A percentile compares a stretch with the other conserved stretches of the same genome.
These are phyloP conservation scores for Gaultheria prostrata DNA, from an alignment of 148 eudicot species.

Conservation along the genomic window DNA sequence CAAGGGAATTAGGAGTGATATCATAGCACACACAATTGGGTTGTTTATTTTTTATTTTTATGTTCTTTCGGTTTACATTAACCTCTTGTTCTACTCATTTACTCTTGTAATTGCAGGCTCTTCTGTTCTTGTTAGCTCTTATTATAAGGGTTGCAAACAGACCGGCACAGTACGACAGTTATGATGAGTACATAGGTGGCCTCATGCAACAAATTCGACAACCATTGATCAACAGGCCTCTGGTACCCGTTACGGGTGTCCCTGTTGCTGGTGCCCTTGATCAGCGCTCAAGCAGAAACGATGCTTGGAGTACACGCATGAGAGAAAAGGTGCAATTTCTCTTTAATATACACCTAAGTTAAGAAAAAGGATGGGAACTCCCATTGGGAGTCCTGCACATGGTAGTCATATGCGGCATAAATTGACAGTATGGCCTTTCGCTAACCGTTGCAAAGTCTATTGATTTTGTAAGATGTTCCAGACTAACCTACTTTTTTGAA, in stretches of 20 bases:
- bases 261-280: conserved; percentile 77
- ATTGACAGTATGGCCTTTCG: not conserved
- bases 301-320: conserved; percentile 99
- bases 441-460: not conserved
- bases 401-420: not conserved
- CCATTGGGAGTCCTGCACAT: not conserved
- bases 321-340: conserved; percentile 68
- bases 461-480: not conserved
- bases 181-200: conserved; percentile 74
- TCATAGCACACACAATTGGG: not conserved
- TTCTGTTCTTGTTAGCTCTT: conserved; percentile 72
- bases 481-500: not conserved
- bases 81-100: not conserved
- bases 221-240: conserved; percentile 70
- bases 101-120: conserved; percentile 51
- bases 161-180: conserved; percentile 89
- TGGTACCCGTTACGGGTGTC: conserved; percentile 57
- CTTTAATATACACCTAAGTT: not conserved
- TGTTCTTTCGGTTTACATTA: not conserved
- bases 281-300: conserved; percentile 73
- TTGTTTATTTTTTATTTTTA: too few species aligned
- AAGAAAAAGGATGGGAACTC: not conserved
- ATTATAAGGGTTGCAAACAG: conserved; percentile 76
- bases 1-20: too few species aligned
- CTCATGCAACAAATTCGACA: conserved; percentile 81